These are phyloP conservation scores for Chaetomiaceae sp. DNA, from an alignment of 2,329 filamentous ascomycete species.

Conservation along the genomic window DNA sequence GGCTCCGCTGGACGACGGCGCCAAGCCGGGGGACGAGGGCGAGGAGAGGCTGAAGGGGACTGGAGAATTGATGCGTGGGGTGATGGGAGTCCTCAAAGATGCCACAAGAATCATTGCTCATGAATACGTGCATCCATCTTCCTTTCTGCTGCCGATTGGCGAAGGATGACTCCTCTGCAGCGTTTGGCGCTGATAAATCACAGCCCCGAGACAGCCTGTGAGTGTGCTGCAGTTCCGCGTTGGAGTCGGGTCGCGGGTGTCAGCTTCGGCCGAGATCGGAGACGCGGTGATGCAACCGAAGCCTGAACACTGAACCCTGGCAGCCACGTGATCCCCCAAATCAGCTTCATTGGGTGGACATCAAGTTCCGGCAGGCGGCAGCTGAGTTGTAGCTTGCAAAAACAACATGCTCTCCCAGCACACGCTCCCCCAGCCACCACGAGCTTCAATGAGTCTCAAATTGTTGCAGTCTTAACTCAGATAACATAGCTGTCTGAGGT, in stretches of 20 bases:
- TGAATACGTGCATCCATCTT: neutral
- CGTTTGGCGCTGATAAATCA: neutral
- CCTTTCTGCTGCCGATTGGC: neutral
- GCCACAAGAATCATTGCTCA: neutral
- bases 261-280: slow-evolving; percentile 1
- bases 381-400: too few relatives aligned
- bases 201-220: neutral
- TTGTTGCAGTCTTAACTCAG: too few relatives aligned
- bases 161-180: neutral
- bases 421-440: too few relatives aligned
- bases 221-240: neutral
- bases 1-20: neutral
- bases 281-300: neutral
- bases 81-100: neutral
- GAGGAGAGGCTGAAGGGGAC: neutral
- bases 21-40: neutral
- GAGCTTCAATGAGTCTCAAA: too few relatives aligned
- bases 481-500: too few relatives aligned
- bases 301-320: too few relatives aligned
- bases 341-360: too few relatives aligned
- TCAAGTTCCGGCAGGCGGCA: too few relatives aligned
- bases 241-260: neutral
- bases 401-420: too few relatives aligned
- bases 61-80: neutral
- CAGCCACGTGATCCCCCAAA: neutral